These are phyloP conservation scores for Neophaeococcomyces aloes DNA, from an alignment of 2,329 filamentous ascomycete genomes.

Conservation along the genomic window DNA sequence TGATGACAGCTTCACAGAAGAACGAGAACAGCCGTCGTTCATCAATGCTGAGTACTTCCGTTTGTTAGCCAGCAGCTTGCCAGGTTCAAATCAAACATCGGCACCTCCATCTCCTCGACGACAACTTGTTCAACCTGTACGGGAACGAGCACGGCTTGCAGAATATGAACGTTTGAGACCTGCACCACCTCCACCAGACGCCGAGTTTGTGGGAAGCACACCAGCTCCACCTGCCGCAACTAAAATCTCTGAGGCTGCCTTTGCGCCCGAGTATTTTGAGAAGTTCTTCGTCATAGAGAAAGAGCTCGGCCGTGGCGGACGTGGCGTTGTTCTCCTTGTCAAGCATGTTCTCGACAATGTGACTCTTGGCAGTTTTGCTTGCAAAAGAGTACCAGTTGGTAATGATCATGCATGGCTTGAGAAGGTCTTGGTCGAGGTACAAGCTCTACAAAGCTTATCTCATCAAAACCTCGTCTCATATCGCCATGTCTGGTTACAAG, in stretches of 20 bases:
- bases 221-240: conserved; percentile 37
- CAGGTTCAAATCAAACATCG: conserved; percentile 39
- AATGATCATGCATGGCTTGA: conserved; percentile 93
- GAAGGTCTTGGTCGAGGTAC: conserved; percentile 87
- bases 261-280: conserved; percentile 85
- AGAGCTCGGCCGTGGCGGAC: conserved; percentile 79
- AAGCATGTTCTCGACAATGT: conserved; percentile 86
- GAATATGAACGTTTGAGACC: conserved; percentile 16
- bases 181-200: conserved; percentile 37
- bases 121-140: conserved; percentile 38
- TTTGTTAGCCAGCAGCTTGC: conserved; percentile 61
- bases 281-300: conserved; percentile 85
- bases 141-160: conserved; percentile 9
- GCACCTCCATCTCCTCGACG: conserved; percentile 41
- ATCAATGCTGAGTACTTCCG: conserved; percentile 91
- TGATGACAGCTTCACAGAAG: conserved; percentile 24
- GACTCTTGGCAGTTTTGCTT: conserved; percentile 80
- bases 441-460: conserved; percentile 78
- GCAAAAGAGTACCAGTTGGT: conserved; percentile 90
- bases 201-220: conserved; percentile 38
- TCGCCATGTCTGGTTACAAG: conserved; percentile 92
- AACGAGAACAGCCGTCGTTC: conserved; percentile 49
- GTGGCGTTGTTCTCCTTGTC: conserved; percentile 90
- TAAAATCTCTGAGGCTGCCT: conserved; percentile 74
- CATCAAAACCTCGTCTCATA: conserved; percentile 96